Base-by-base conservation (phyloP, 2,329 filamentous ascomycete species). In the Fusarium longipes region DNA sequence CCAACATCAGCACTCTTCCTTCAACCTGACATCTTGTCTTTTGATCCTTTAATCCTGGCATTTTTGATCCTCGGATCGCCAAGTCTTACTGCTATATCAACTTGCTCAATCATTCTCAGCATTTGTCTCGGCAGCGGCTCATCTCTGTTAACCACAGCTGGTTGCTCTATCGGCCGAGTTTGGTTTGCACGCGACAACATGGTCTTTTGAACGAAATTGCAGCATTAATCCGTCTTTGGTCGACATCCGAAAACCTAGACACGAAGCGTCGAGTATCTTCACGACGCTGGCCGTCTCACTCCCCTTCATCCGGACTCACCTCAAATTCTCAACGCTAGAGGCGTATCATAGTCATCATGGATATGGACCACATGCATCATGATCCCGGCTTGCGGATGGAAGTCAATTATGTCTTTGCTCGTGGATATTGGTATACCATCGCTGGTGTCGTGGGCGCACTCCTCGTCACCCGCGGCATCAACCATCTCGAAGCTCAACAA, bases 351-450 rank as follows among this genome's bases (percentile, higher is more conserved):
- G 45, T 50, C 63, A 61, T 71, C 54, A 79, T 79, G 79, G 77
- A 75, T 38, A 76, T 77, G 74, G 72, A 65, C 27, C 55, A 68
- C 22, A 73, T 73, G 71, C 56, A 68, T 24, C 68, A 77, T 25
- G 70, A 72, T 50, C 70, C 76, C 39, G 71, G 76, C 51, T 74
- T 79, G 67, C 77, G 79, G 18, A 75, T 79, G 49, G 77, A 75
- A 2, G 77, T 77, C 35, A 88, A 88, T 70, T 81, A 81, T 72
- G 79, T 77, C 38, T 80, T 88, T 49, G 86, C 87, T 17, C 80
- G 79, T 18, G 81, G 80, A 3, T 89, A 84, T 70, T 89, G 87
- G 87, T 89, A 88, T 71, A 82, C 86, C 32, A 77, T 87, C 35
- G 85, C 81, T 9, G 82, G 78, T 17, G 81, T 83, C 24, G 71